Evolutionary conservation across 306 rosid genomes (phyloP), one percentile per base, ranked within the genome.

Genomic region (Trifolium pratense): DNA sequence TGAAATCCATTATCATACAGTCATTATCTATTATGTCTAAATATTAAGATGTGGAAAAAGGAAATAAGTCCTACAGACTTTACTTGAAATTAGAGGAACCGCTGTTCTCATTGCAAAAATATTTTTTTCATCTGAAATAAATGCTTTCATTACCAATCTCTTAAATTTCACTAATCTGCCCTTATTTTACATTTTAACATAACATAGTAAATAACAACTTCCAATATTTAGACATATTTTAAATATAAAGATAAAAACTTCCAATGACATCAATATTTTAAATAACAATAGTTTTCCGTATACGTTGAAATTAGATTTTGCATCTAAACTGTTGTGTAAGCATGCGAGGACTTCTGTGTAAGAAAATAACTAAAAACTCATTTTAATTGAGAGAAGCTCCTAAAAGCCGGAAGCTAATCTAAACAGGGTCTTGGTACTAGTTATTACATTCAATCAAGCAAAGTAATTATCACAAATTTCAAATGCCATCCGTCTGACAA

Each of bases 401-500:
- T 16, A 48, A 6, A 48, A 48, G 53, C 15, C 15, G 15, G 53
- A 48, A 48, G 53, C 53, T 48, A 48, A 48, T 48, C 20, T 48
- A 48, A 6, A 48, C 20, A 48, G 3, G 23, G 21, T 18, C 23
- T 49, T 49, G 11, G 23, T 16, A 21, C 25, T 21, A 21, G 25
- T 21, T 21, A 62, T 13, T 43, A 13, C 49, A 43, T 13, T 43
- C 37, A 34, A 52, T 37, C 48, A 58, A 68, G 11, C 46, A 71
- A 56, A 37, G 42, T 9, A 59, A 39, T 60, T 45, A 60, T 68
- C 25, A 79, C 13, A 51, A 60, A 60, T 25, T 45, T 59, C 32
- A 74, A 62, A 67, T 40, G 74, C 25, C 58, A 63, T 57, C 64
- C 40, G 16, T 23, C 4, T 12, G 21, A 61, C 36, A 74, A 60